Evolutionary conservation across 1,284 basidiomycete species (phyloP).

Genomic region (Marasmius oreades): DNA sequence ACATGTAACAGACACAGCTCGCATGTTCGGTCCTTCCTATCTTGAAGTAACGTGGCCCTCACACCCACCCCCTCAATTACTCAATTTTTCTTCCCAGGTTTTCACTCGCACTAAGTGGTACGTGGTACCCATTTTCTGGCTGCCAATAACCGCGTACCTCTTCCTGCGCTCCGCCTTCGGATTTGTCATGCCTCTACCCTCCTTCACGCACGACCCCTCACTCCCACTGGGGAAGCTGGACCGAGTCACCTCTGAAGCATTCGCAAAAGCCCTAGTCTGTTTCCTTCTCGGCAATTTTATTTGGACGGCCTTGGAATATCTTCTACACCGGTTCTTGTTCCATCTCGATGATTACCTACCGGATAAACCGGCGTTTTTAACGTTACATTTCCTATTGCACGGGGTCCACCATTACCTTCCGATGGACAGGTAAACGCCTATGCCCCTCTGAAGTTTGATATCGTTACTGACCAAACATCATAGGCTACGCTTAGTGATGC

Average conservation of each 20-base stretch:
- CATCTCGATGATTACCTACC: constrained; percentile 92
- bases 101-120: constrained; percentile 93
- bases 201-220: constrained; percentile 49
- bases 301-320: constrained; percentile 96
- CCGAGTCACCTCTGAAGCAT: constrained; percentile 43
- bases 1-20: constrained; percentile 83
- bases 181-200: constrained; percentile 66
- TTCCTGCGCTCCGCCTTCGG: constrained; percentile 80
- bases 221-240: constrained; percentile 49
- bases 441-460: constrained; percentile 6
- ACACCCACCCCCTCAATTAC: background rate
- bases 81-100: constrained; percentile 38
- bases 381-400: constrained; percentile 91
- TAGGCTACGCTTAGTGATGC: constrained; percentile 95
- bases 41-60: constrained; percentile 63
- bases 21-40: constrained; percentile 80
- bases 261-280: constrained; percentile 54
- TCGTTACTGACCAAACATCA: constrained; percentile 7
- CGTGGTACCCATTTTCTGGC: constrained; percentile 91
- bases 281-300: constrained; percentile 83
- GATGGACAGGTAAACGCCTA: constrained; percentile 73
- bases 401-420: constrained; percentile 98
- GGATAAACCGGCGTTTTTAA: constrained; percentile 77
- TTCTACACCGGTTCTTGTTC: constrained; percentile 97
- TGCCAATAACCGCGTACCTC: constrained; percentile 83